Evolutionary conservation across 805 yeast species (phyloP).

Genomic region (Ogataea chonburiensis): DNA sequence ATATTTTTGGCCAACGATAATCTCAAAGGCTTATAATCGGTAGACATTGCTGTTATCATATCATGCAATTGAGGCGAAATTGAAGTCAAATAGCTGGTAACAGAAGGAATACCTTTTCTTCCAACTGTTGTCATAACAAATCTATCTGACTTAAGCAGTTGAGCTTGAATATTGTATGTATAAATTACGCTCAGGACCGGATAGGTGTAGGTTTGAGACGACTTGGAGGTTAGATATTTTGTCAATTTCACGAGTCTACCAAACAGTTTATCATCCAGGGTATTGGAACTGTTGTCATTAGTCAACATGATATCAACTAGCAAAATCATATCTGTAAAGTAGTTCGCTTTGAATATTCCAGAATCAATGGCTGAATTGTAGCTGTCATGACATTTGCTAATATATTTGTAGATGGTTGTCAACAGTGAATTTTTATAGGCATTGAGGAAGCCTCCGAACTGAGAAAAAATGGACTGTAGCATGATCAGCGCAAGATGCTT

Average conservation of each 20-base stretch:
- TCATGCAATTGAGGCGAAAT: slow-evolving; percentile 20
- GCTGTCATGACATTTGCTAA: slow-evolving; percentile 35
- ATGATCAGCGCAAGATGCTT: slow-evolving; percentile 33
- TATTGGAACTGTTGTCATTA: slow-evolving; percentile 29
- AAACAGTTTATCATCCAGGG: slow-evolving; percentile 32
- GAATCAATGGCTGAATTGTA: slow-evolving; percentile 34
- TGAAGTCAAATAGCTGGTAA: slow-evolving; percentile 24
- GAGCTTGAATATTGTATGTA: slow-evolving; percentile 28
- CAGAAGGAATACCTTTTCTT: slow-evolving; percentile 24
- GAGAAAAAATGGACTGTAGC: slow-evolving; percentile 30
- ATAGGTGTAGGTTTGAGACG: slow-evolving; percentile 25
- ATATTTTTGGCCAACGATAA: slow-evolving; percentile 31
- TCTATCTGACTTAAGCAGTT: slow-evolving; percentile 34
- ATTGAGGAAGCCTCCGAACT: slow-evolving; percentile 37
- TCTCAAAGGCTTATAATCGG: slow-evolving; percentile 31
- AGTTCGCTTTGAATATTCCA: slow-evolving; percentile 32
- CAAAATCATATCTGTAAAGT: slow-evolving; percentile 32
- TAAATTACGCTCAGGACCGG: slow-evolving; percentile 32
- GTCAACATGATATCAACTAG: slow-evolving; percentile 31
- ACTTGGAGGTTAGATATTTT: slow-evolving; percentile 26
- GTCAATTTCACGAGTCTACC: slow-evolving; percentile 32
- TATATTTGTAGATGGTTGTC: slow-evolving; percentile 32
- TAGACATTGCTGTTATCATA: slow-evolving; percentile 27
- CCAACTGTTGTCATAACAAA: slow-evolving; percentile 25
- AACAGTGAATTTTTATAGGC: slow-evolving; percentile 29